Base-by-base conservation (phyloP, 768 basidiomycete genomes). In the Gloeophyllum trabeum region DNA sequence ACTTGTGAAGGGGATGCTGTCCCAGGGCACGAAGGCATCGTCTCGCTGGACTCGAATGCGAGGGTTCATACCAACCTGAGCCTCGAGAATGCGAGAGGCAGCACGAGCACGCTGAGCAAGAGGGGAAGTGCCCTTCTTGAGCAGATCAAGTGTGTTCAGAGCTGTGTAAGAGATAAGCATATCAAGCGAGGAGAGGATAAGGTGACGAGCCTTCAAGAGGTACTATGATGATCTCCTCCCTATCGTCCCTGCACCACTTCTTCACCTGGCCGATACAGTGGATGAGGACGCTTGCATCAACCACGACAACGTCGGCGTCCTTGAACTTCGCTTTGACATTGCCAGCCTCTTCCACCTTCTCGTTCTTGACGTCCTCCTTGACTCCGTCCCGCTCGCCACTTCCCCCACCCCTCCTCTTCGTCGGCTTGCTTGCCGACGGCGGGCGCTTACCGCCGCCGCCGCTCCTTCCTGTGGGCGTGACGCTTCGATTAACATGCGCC, bases 21-120 rank as follows among this genome's bases (percentile, higher is more conserved):
- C 86, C 87, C 87, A 91, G 21, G 73, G 74, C 23, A 88, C 79
- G 56, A 80, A 89, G 1, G 84, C 88, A 35, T 85, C 79, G 51
- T 90, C 87, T 22, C 75, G 70, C 59, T 89, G 88, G 14, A 90
- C 84, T 6, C 78, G 71, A 41, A 90, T 85, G 46, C 86, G 80
- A 3, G 79, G 71, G 53, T 90, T 89, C 19, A 76, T 71, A 24
- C 88, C 88, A 28, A 91, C 86, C 59, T 88, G 82, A 1, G 81
- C 79, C 58, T 96, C 92, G 34, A 96, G 72, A 41, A 90, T 79
- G 19, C 92, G 81, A 7, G 91, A 90, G 10, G 91, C 92, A 0
- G 81, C 70, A 18, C 92, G 83, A 2, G 91, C 91, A 21, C 81
- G 78, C 54, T 85, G 76, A 0, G 91, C 88, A 7, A 90, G 70